Base-by-base conservation (phyloP, 208 protist species). In the Wallacemonas sp. region DNA sequence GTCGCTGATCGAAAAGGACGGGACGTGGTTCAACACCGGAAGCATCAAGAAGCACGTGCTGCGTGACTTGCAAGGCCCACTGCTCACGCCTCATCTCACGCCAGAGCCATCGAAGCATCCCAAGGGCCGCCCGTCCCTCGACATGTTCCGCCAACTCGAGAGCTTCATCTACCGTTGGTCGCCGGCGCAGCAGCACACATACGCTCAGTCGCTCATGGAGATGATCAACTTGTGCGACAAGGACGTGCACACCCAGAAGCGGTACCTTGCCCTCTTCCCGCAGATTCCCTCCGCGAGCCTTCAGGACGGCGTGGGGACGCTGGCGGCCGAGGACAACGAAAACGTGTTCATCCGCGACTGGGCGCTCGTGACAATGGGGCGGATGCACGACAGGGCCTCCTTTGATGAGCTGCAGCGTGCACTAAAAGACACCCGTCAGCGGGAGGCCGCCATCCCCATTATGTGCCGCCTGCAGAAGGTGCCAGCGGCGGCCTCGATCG, bases 161-260 rank as follows among this genome's bases (percentile, higher is more conserved):
- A 9, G 5, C 17, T 49, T 48, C 23, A 30, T 68, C 14, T 60
- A 73, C 41, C 65, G 60, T 1, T 76, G 69, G 75, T 76, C 75
- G 1, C 14, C 54, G 0, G 19, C 19, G 3, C 70, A 76, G 48
- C 75, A 81, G 48, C 23, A 43, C 44, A 9, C 3, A 4, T 81
- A 81, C 66, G 70, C 70, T 1, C 36, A 34, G 17, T 63, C 69
- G 3, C 43, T 71, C 24, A 64, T 76, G 4, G n/a, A 62, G 16
- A 21, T 77, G 6, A 38, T 62, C n/a, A 49, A 24, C 1, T 19
- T 48, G n/a, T 26, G 12, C 16, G 27, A 39, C 23, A n/a, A 58
- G 11, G 14, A 56, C 17, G 0, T 36, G 17, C 70, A 47, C 39
- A 5, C 36, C 16, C 21, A 14, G 14, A 2, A 38, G 39, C 3